A percentile compares a stretch with the other conserved stretches of the same genome.
These are phyloP conservation scores for Penicillium sp. DNA, from an alignment of 2,329 filamentous ascomycete species.

Conservation along the genomic window DNA sequence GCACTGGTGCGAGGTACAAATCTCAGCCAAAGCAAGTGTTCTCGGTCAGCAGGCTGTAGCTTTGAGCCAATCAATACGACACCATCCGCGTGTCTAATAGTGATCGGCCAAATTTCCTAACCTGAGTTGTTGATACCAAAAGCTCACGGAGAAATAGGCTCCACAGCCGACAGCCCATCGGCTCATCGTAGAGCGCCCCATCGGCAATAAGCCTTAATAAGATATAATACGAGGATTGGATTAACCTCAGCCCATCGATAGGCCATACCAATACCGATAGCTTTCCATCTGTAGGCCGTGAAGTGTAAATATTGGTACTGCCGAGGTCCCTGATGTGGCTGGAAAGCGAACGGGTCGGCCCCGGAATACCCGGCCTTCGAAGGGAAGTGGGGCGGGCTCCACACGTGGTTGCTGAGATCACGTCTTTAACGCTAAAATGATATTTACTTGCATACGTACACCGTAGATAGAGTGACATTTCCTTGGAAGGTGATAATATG, in stretches of 20 bases:
- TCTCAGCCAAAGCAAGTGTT: slow-evolving; percentile 14
- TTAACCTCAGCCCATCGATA: not conserved
- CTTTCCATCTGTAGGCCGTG: too few relatives aligned
- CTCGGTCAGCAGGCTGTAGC: not conserved
- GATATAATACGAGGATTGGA: not conserved
- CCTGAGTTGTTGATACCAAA: slow-evolving; percentile 1
- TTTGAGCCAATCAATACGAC: not conserved
- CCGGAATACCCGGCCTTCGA: not conserved
- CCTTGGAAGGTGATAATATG: not conserved
- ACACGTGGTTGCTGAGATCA: not conserved
- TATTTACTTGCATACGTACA: not conserved
- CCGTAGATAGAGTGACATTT: not conserved
- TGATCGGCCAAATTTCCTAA: slow-evolving; percentile 7
- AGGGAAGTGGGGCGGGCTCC: not conserved
- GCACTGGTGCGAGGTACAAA: slow-evolving; percentile 25
- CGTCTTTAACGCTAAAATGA: slow-evolving; percentile 7
- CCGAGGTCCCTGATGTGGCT: too few relatives aligned
- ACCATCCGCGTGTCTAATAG: not conserved
- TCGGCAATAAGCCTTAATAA: not conserved
- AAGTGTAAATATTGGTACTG: too few relatives aligned
- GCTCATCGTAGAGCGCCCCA: slow-evolving; percentile 12
- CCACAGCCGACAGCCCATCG: slow-evolving; percentile 11
- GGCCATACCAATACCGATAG: rapidly evolving
- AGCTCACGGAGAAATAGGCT: slow-evolving; percentile 9
- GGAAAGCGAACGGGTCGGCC: not conserved